Percentiles rank a stretch among this genome's conserved stretches.
These are phyloP conservation scores for Aspergillus sclerotioniger DNA, from an alignment of 495 filamentous ascomycete species.

Conservation along the genomic window DNA sequence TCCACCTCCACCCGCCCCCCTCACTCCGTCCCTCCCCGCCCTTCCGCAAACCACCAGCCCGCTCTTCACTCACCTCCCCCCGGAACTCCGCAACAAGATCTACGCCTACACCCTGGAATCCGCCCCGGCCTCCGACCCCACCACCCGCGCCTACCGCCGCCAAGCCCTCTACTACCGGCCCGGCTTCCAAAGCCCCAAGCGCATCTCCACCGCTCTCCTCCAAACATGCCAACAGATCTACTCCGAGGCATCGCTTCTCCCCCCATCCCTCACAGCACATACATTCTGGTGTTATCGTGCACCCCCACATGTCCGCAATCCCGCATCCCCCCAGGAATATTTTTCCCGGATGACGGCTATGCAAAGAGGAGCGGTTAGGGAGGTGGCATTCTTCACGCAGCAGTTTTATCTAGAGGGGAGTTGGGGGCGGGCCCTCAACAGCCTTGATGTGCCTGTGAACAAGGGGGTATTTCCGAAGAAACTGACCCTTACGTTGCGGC, in stretches of 20 bases:
- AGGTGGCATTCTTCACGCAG: conserved; percentile 2
- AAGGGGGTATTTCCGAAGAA: not conserved
- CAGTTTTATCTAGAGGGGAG: not conserved
- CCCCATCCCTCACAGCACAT: not conserved
- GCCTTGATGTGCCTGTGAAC: too few relatives aligned
- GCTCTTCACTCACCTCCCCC: not conserved
- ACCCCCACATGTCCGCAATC: not conserved
- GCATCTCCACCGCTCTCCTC: conserved; percentile 2
- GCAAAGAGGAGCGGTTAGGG: not conserved
- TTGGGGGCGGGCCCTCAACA: not conserved
- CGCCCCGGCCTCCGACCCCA: not conserved
- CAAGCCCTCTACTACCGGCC: conserved; percentile 6
- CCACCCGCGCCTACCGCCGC: not conserved
- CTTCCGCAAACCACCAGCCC: conserved; percentile 3
- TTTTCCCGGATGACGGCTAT: not conserved
- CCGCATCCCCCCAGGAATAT: not conserved
- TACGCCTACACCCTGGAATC: conserved; percentile 3
- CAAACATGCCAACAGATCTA: conserved; percentile 7
- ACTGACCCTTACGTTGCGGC: not conserved
- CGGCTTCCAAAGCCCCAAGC: not conserved
- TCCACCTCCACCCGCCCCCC: too few relatives aligned
- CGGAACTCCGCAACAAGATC: conserved; percentile 1
- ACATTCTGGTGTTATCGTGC: conserved; percentile 3
- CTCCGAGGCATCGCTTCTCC: conserved; percentile 1
- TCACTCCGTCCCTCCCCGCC: too few relatives aligned